Percentiles rank a stretch among this genome's conserved stretches.
These are phyloP conservation scores for Amylostereum areolatum DNA, from an alignment of 1,284 basidiomycete species.

Conservation along the genomic window DNA sequence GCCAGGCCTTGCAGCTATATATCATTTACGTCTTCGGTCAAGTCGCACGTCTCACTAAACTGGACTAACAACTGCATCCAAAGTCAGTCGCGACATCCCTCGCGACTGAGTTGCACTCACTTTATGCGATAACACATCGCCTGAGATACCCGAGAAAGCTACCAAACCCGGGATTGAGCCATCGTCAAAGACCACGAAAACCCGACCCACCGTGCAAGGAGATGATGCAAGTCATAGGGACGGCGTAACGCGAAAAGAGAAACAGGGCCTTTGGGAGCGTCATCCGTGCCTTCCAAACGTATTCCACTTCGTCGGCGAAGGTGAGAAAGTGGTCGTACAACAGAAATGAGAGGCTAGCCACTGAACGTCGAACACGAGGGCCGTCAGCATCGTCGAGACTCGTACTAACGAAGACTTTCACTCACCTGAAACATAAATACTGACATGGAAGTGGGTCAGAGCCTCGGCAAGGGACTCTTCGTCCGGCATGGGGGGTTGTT, in stretches of 20 bases:
- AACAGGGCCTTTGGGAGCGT: conserved; percentile 38
- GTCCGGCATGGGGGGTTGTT: too few species aligned
- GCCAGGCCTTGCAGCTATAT: conserved; percentile 31
- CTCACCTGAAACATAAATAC: too few species aligned
- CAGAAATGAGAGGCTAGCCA: conserved; percentile 26
- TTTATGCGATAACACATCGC: background rate
- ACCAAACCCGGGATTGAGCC: too few species aligned
- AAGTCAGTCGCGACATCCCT: too few species aligned
- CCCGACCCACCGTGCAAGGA: conserved; percentile 27
- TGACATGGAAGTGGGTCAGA: too few species aligned
- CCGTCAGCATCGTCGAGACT: too few species aligned
- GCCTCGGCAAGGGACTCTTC: too few species aligned
- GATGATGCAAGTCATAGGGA: conserved; percentile 32
- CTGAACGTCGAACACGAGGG: conserved; percentile 9
- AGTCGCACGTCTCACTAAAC: too few species aligned
- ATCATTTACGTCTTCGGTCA: too few species aligned
- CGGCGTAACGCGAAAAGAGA: conserved; percentile 40
- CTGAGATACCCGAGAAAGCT: background rate
- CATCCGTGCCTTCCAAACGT: conserved; percentile 38
- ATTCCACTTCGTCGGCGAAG: conserved; percentile 36
- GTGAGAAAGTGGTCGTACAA: conserved; percentile 45
- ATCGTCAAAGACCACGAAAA: too few species aligned
- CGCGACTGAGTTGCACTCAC: background rate
- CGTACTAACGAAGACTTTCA: too few species aligned
- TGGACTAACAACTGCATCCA: too few species aligned